phyloP scores from a whole-genome alignment of 2,329 filamentous ascomycete genomes.

The Xylaria sp. region DNA sequence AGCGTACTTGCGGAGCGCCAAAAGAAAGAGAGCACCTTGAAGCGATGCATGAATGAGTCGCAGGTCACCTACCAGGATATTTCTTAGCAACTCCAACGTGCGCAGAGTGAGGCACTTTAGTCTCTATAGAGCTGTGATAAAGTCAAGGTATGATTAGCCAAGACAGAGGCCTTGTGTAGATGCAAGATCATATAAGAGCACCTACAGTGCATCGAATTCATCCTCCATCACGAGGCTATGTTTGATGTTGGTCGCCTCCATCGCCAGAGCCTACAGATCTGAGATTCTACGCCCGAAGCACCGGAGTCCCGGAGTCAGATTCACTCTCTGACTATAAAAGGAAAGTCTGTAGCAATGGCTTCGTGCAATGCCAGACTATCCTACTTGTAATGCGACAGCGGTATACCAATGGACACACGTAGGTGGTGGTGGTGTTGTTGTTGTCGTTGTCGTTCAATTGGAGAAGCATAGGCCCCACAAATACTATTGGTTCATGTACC shows the following conservation, averaged over 20 bases:
- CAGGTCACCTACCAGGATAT: conserved; percentile 52
- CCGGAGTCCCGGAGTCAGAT: not conserved
- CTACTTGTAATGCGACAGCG: not conserved
- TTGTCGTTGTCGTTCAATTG: conserved; percentile 12
- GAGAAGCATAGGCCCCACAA: not conserved
- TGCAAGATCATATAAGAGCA: conserved; percentile 28
- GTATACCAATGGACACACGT: not conserved
- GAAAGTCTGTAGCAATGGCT: not conserved
- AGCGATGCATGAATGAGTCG: conserved; percentile 16
- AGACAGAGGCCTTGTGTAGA: not conserved
- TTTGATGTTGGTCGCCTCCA: conserved; percentile 50
- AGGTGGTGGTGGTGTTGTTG: not conserved
- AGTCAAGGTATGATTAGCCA: conserved; percentile 20
- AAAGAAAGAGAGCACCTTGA: not conserved
- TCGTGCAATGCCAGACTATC: not conserved
- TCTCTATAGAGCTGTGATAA: conserved; percentile 53
- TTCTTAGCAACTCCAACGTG: conserved; percentile 45
- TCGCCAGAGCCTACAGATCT: conserved; percentile 15
- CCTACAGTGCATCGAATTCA: conserved; percentile 67
- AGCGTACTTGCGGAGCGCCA: not conserved
- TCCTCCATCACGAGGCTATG: conserved; percentile 60
- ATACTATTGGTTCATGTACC: no score
- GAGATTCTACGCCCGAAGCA: not conserved
- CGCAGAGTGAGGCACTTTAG: conserved; percentile 47
- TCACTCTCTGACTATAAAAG: not conserved